Evolutionary conservation across 2,329 filamentous ascomycete genomes (phyloP), one percentile per base, ranked within the genome.

Genomic region (Nemania serpens): DNA sequence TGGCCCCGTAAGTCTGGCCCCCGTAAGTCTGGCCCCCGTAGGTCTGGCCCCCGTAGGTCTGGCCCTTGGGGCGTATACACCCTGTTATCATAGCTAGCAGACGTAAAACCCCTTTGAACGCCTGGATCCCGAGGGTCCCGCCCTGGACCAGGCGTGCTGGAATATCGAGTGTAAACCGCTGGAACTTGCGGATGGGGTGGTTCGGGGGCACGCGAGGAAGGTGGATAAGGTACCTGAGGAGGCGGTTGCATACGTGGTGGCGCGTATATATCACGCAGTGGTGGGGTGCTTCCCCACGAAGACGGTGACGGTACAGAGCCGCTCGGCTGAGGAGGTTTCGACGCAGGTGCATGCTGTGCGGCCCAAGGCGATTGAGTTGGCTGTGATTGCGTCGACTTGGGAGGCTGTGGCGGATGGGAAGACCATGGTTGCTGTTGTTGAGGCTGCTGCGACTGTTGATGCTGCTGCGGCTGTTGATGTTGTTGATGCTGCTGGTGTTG

Each of bases 81-180:
- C 15, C 80, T 74, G 6, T 59, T 63, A 29, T 82, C 80, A 55
- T 81, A 82, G 1, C 67, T 65, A 11, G 75, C 76, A 2, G 81
- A 79, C 1, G 81, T 82, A 66, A 79, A 82, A 66, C 78, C 81
- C 18, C 81, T 77, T 1, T 73, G 73, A 1, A 77, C 76, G 17
- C 76, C 74, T 10, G 81, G 76, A 60, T 82, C 80, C 45, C 79
- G 76, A 48, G 77, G 74, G 33, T 75, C 75, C 11, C 71, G 74
- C 5, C 68, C 68, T 4, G 78, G 77, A 1, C 71, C 77, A 1
- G 81, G 77, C 3, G 79, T 78, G 13, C 74, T 77, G 9, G 76
- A 73, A 63, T 82, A 82, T 6, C 79, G 76, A 18, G 75, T 65
- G 64, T 81, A 83, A 2, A 74, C 67, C 3, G 69, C 68, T n/a